phyloP scores from a whole-genome alignment of 768 basidiomycete species.

The Chalciporus piperatus region DNA sequence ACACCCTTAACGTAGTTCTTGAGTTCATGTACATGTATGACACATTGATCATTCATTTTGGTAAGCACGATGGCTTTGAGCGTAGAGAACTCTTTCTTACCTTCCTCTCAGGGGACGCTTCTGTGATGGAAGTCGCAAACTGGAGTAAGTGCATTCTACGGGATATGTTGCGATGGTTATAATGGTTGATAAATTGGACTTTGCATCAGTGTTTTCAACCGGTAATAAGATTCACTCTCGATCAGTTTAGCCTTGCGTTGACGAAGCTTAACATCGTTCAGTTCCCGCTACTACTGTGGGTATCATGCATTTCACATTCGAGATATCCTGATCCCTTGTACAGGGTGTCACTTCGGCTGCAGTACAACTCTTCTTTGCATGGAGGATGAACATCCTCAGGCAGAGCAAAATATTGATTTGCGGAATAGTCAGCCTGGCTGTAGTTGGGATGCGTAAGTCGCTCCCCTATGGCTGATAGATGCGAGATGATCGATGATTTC shows the following conservation, averaged over 20 bases:
- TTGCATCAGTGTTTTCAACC: slow-evolving; percentile 27
- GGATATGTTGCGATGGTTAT: neutral
- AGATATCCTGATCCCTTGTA: neutral
- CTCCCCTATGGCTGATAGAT: no score
- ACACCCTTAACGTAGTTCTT: slow-evolving; percentile 23
- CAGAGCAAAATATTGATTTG: slow-evolving; percentile 9
- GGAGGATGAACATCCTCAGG: slow-evolving; percentile 24
- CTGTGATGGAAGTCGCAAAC: slow-evolving; percentile 13
- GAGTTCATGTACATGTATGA: slow-evolving; percentile 26
- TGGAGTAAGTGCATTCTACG: slow-evolving; percentile 17
- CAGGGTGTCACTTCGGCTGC: slow-evolving; percentile 26
- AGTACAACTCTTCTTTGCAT: slow-evolving; percentile 30
- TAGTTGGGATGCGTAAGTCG: slow-evolving; percentile 18
- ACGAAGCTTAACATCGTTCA: slow-evolving; percentile 2
- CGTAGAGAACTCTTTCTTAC: neutral
- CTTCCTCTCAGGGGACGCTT: slow-evolving; percentile 12
- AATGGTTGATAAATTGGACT: neutral
- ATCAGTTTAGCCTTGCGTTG: neutral
- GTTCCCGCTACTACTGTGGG: slow-evolving; percentile 25
- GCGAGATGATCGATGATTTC: no score
- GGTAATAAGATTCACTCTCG: slow-evolving; percentile 8
- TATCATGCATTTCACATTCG: neutral
- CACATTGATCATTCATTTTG: slow-evolving; percentile 25
- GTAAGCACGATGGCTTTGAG: slow-evolving; percentile 7
- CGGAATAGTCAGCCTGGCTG: slow-evolving; percentile 12